Base-by-base conservation (phyloP, 1,284 basidiomycete genomes). In the Afroboletus lepidellus region DNA sequence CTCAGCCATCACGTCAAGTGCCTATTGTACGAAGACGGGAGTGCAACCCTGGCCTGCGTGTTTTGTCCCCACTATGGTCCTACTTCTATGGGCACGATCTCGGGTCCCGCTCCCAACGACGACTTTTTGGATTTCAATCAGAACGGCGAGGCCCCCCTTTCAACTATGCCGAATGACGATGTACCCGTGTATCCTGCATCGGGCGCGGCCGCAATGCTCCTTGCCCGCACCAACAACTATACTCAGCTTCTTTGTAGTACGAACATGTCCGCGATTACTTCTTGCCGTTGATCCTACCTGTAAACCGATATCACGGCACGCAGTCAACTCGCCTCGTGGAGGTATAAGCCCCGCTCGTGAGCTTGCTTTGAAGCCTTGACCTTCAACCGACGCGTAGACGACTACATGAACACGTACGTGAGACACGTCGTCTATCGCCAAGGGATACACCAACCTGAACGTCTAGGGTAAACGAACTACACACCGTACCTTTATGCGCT, bases 321-420 rank as follows among this genome's bases (percentile, higher is more conserved):
- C n/a, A n/a, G n/a, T n/a, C n/a, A n/a, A n/a, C n/a, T n/a, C n/a
- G n/a, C n/a, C n/a, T n/a, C n/a, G n/a, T n/a, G n/a, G n/a, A n/a
- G n/a, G n/a, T n/a, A n/a, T n/a, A n/a, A n/a, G 72, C 73, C 3
- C 76, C 79, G 0, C 75, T 75, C 0, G 72, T 60, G 3, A 77
- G 69, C 66, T 94, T 98, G 95, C 96, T n/a, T n/a, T n/a, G 97
- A 99, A 2, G 95, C 92, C 71, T 98, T 90, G 52, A 99, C 92
- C 66, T 98, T 94, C 1, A 87, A 92, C 65, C 94, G 90, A 48
- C 94, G 90, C 0, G 92, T 88, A 0, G 94, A 96, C 0, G 93
- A 86, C 2, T 79, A 76, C 83, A 97, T 87, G 50, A 97, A 78
- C 0, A 81, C 85, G 16, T 84, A 76, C 5, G 85, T 75, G 11